phyloP scores from a whole-genome alignment of 2,329 filamentous ascomycete genomes.

The Hirsutella rhossiliensis region DNA sequence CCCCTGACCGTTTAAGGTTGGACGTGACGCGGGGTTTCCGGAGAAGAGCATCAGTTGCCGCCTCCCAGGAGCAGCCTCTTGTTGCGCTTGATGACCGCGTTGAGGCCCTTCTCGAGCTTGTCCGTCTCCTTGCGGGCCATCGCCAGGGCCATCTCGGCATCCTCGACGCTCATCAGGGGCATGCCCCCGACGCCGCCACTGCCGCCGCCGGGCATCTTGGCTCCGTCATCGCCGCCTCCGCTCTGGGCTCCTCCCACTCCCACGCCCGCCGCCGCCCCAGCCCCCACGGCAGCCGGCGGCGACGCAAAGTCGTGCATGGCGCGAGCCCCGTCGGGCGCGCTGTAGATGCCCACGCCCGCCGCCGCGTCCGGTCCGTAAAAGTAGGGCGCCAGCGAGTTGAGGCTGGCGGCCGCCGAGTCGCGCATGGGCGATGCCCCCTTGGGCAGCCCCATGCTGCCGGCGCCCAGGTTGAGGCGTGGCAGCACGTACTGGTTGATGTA shows the following conservation, averaged over 20 bases:
- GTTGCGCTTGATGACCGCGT: slow-evolving; percentile 48
- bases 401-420: slow-evolving; percentile 34
- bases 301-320: slow-evolving; percentile 21
- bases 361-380: slow-evolving; percentile 37
- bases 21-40: too few relatives aligned
- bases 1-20: too few relatives aligned
- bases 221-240: slow-evolving; percentile 12
- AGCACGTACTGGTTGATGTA: slow-evolving; percentile 61
- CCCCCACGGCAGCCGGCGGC: background rate
- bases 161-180: slow-evolving; percentile 48
- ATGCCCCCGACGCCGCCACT: slow-evolving; percentile 26
- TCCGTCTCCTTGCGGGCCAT: slow-evolving; percentile 47
- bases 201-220: slow-evolving; percentile 11
- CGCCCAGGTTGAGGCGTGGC: slow-evolving; percentile 43
- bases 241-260: too few relatives aligned
- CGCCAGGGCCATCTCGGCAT: slow-evolving; percentile 44
- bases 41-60: slow-evolving; percentile 14
- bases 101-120: slow-evolving; percentile 48
- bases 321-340: slow-evolving; percentile 21
- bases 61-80: slow-evolving; percentile 34
- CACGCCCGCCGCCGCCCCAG: too few relatives aligned
- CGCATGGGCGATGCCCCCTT: slow-evolving; percentile 26
- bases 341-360: slow-evolving; percentile 31
- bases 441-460: slow-evolving; percentile 29
- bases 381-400: slow-evolving; percentile 43